A percentile compares a stretch with the other conserved stretches of the same genome.
phyloP scores from a whole-genome alignment of 805 yeast species.

The Starmera dryadoides region DNA sequence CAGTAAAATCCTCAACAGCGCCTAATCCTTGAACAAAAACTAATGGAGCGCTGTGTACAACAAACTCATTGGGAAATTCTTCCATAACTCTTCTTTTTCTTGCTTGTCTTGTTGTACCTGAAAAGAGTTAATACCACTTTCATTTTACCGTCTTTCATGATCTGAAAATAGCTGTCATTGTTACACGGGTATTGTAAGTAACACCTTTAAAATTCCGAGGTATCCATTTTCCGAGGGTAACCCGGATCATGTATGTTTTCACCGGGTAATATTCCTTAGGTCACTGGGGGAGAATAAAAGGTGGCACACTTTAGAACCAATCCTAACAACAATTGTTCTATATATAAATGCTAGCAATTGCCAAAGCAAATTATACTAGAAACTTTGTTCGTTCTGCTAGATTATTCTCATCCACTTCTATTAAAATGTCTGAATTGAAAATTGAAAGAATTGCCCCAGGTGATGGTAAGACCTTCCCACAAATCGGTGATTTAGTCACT shows the following conservation, averaged over 20 bases:
- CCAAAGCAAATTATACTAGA: background rate
- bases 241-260: too few relatives aligned
- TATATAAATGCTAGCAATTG: background rate
- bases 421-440: constrained; percentile 22
- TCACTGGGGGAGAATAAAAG: too few relatives aligned
- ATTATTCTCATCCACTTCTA: constrained; percentile 11
- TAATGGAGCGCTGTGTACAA: constrained; percentile 30
- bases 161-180: too few relatives aligned
- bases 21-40: constrained; percentile 37
- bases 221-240: too few relatives aligned
- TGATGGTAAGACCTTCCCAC: constrained; percentile 84
- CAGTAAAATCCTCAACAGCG: background rate
- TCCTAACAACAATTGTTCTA: too few relatives aligned
- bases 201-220: too few relatives aligned
- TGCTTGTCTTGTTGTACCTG: too few relatives aligned
- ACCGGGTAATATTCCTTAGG: too few relatives aligned
- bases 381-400: constrained; percentile 3
- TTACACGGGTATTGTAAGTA: too few relatives aligned
- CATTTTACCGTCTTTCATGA: too few relatives aligned
- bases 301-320: too few relatives aligned
- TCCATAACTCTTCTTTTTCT: constrained; percentile 25
- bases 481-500: constrained; percentile 80
- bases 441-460: constrained; percentile 31
- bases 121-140: too few relatives aligned
- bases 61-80: constrained; percentile 26